Conservation (phyloP, 2,329 filamentous ascomycete genomes). For the Colletotrichum kahawae region DNA sequence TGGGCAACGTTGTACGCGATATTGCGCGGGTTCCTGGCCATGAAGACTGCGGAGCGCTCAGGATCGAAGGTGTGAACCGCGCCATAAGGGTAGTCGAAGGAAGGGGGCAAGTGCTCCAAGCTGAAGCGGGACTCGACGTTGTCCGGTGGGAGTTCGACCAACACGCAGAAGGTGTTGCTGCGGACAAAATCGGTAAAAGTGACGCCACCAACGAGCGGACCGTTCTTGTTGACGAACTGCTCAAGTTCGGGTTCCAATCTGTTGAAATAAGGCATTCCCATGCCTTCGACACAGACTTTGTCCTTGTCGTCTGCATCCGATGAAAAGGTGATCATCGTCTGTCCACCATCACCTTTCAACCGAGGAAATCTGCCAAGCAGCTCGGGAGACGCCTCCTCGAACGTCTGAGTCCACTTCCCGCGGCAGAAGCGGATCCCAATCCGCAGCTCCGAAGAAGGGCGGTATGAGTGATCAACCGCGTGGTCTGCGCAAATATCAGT, state of each 20-base stretch:
- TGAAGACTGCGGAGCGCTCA: neutral
- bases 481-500: neutral
- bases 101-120: neutral
- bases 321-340: no score
- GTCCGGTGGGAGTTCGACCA: neutral
- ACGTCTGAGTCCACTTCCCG: neutral
- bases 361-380: neutral
- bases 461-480: neutral
- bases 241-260: neutral
- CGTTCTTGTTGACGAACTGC: neutral
- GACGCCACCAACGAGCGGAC: neutral
- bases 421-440: neutral
- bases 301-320: neutral
- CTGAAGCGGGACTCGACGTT: neutral
- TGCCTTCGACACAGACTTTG: neutral
- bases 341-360: no score
- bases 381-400: neutral
- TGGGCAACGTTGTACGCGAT: neutral
- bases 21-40: neutral
- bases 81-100: neutral
- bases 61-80: neutral
- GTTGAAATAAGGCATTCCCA: neutral
- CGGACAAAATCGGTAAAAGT: neutral
- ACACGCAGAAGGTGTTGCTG: neutral
- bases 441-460: neutral